Evolutionary conservation across 257 asterid genomes (phyloP), one percentile per base, ranked within the genome.

Genomic region (Handroanthus guayacan): DNA sequence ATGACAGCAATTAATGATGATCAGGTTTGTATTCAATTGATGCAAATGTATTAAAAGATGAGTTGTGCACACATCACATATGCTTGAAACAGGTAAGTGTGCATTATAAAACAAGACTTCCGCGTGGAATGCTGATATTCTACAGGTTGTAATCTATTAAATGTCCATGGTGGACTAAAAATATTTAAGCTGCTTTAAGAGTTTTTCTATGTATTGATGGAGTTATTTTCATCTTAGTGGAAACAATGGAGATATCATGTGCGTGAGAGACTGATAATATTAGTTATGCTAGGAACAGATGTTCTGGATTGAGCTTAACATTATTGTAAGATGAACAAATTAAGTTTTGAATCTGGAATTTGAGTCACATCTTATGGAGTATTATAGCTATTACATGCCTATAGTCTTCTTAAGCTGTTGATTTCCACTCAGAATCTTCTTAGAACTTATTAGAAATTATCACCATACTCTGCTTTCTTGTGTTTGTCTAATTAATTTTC

Each of bases 11-110:
- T 34, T 65, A 57, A 54, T 76, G 82, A 83, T 78, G 81, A 72
- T 52, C 92, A 91, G 97, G 97, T 94, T 71, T 64, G 97, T 81
- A 34, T 47, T 5, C 58, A 44, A 20, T 44, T 6, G 31, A 62
- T 65, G 57, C 10, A 17, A 1, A 5, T 70, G 48, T 48, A 18
- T 39, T 6, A 12, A 18, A 41, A 7, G 31, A 43, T 38, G 6
- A 57, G 41, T 5, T 56, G 10, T 54, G 20, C 31, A 54, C 56
- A 25, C 16, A 57, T 44, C 55, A 25, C n/a, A 5, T 34, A 43
- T 75, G 54, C 64, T 62, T 52, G 20, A 13, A 63, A 64, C 12
- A 38, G 6, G 10, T 20, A 12, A 16, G 10, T 5, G 68, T 11
- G 47, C 9, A 43, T 43, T 45, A 25, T 25, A 25, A 25, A 25